Conservation (phyloP, 2,329 filamentous ascomycete genomes). For the Ophiostoma sp. region DNA sequence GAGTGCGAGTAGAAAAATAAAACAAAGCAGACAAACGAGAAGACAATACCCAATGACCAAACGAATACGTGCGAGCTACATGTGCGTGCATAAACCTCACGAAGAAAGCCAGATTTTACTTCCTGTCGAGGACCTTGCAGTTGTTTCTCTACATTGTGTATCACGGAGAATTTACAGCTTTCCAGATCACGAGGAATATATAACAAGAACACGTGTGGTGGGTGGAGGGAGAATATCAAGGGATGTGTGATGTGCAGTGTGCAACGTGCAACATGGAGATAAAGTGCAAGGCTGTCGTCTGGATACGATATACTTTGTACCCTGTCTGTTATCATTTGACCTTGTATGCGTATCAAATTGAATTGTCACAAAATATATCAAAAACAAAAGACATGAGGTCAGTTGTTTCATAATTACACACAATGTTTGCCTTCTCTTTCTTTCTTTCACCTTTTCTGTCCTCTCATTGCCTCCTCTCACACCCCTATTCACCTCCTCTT, state of each 20-base stretch:
- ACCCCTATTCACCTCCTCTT: not conserved
- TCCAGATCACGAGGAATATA: not conserved
- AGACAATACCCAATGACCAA: not conserved
- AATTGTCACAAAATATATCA: not conserved
- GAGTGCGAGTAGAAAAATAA: not conserved
- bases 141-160: constrained; percentile 1
- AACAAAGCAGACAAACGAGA: not conserved
- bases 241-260: not conserved
- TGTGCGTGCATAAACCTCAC: not conserved
- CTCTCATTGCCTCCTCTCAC: not conserved
- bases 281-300: not conserved
- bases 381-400: not conserved
- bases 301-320: not conserved
- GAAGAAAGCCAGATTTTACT: not conserved
- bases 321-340: not conserved
- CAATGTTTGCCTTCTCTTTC: not conserved
- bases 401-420: not conserved
- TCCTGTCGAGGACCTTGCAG: not conserved
- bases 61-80: not conserved
- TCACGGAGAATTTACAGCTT: not conserved
- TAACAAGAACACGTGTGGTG: not conserved
- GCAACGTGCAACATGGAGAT: not conserved
- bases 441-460: not conserved
- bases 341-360: too few relatives aligned
- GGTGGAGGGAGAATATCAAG: not conserved